These are phyloP conservation scores for Vicia villosa DNA, from an alignment of 306 rosid genomes.

Conservation along the genomic window DNA sequence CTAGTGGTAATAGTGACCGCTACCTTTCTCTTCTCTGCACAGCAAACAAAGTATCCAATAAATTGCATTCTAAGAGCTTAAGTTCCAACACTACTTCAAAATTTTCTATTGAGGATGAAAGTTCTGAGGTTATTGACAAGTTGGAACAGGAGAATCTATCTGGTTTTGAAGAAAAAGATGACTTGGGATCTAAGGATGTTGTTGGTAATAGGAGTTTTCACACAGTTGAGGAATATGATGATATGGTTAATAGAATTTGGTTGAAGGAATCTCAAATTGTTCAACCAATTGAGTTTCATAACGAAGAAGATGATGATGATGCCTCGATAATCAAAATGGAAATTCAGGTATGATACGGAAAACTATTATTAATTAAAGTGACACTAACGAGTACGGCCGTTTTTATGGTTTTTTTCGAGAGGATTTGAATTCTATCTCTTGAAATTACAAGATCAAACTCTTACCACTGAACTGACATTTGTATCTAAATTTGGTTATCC, in stretches of 20 bases:
- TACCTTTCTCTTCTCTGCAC: slow-evolving; percentile 46
- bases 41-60: slow-evolving; percentile 32
- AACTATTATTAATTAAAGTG: not conserved
- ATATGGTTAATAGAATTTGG: slow-evolving; percentile 33
- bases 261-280: not conserved
- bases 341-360: not conserved
- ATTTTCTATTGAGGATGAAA: slow-evolving; percentile 26
- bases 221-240: slow-evolving; percentile 58
- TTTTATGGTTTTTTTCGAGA: not conserved
- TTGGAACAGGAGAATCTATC: slow-evolving; percentile 39
- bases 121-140: slow-evolving; percentile 35
- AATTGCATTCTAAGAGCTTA: slow-evolving; percentile 40
- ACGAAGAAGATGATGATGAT: slow-evolving; percentile 20
- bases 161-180: slow-evolving; percentile 34
- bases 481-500: not conserved
- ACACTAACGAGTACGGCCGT: not conserved
- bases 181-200: slow-evolving; percentile 32
- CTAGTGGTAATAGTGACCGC: slow-evolving; percentile 36
- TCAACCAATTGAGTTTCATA: slow-evolving; percentile 29
- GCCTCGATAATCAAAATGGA: slow-evolving; percentile 27
- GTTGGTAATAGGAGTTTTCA: slow-evolving; percentile 47
- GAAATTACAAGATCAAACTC: not conserved
- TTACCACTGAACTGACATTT: not conserved
- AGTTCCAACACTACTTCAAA: slow-evolving; percentile 32
- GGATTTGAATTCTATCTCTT: not conserved